Base-by-base conservation (phyloP, 2,329 filamentous ascomycete species). In the Aspergillus ochraceus region DNA sequence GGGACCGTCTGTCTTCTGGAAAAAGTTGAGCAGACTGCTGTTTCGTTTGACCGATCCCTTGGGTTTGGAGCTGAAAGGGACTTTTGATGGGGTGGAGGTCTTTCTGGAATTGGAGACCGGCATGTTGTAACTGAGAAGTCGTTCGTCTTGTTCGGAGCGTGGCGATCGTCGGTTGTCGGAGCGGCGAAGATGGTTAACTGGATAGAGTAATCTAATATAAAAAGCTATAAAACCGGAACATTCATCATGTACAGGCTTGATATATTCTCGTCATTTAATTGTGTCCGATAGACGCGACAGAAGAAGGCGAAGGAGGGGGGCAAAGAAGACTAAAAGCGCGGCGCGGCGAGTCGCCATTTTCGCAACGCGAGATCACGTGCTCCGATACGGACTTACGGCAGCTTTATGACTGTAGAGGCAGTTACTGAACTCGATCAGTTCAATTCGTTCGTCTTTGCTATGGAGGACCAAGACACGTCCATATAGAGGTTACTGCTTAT, bases 1-100 rank as follows among this genome's bases (percentile, higher is more conserved):
- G 0, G 76, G 75, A 12, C 84, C 83, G 45, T 86, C 83, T 0
- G 85, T 81, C 70, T 91, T 92, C 69, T 90, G 87, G 71, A 92
- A 92, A 73, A 91, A 92, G 63, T 77, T 91, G 14, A 91, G 76
- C 32, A 92, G 91, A 63, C 87, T 91, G 6, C 81, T 80, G 67
- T 90, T 91, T 42, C 64, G 63, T 58, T 73, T 76, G 3, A 52
- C 60, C 0, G 70, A 66, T 1, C 68, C 60, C 14, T 61, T 56
- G 2, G 60, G 46, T 49, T 66, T 70, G 14, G 55, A 47, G 4
- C 56, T 54, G 11, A 54, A 60, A 2, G 63, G 39, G 1, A 54
- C 32, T 49, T 65, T 69, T 14, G 69, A 66, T 2, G 71, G 68
- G 17, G 70, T 72, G 11, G 66, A 68, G 17, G 57, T 54, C 57